Evolutionary conservation across 164 flowering plant genomes (phyloP).

Genomic region (Pachysandra terminalis): DNA sequence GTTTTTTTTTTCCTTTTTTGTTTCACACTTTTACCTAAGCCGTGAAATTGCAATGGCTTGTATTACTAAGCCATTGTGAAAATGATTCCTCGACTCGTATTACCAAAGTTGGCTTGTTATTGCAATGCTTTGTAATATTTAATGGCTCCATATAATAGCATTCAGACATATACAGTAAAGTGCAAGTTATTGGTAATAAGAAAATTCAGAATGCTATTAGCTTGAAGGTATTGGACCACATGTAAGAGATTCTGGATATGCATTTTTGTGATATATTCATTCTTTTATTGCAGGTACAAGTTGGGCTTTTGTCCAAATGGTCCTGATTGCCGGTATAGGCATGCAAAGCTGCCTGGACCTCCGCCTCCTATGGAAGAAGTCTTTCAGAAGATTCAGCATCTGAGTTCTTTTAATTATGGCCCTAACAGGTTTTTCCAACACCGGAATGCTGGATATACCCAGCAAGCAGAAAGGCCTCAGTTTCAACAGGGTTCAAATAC

Average conservation of each 20-base stretch:
- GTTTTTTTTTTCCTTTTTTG: neutral
- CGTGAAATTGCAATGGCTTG: no score
- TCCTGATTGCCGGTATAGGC: slow-evolving; percentile 97
- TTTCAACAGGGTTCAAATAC: slow-evolving; percentile 42
- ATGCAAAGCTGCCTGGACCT: slow-evolving; percentile 94
- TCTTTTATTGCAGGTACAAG: slow-evolving; percentile 72
- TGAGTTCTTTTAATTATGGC: slow-evolving; percentile 60
- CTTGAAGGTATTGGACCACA: neutral
- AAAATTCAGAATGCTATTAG: neutral
- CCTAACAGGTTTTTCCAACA: slow-evolving; percentile 74
- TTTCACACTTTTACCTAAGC: no score
- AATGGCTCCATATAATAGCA: neutral
- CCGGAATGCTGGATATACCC: slow-evolving; percentile 46
- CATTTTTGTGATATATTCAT: slow-evolving; percentile 18
- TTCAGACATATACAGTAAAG: neutral
- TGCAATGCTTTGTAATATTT: neutral
- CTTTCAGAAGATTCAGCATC: slow-evolving; percentile 91
- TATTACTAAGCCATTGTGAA: neutral
- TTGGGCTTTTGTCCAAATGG: slow-evolving; percentile 99
- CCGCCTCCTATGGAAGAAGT: slow-evolving; percentile 96
- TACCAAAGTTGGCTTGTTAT: neutral
- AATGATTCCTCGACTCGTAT: neutral
- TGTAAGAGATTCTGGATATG: neutral
- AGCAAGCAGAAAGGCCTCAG: slow-evolving; percentile 65
- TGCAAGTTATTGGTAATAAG: neutral